phyloP scores from a whole-genome alignment of 306 rosid species.

The Carpinus fangiana region DNA sequence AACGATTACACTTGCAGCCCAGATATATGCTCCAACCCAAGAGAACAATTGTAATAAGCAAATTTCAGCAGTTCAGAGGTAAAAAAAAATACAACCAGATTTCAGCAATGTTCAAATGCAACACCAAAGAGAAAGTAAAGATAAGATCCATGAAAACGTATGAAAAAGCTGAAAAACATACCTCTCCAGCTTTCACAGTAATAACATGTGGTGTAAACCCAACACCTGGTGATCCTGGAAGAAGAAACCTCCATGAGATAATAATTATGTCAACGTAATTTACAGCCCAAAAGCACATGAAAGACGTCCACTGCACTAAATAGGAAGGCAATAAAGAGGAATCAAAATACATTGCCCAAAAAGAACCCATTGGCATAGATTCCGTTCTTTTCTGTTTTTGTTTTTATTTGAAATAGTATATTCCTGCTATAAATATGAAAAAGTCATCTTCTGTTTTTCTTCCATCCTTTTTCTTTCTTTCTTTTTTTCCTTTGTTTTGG shows the following conservation, averaged over 20 bases:
- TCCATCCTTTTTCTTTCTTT: not conserved
- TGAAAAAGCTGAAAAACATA: slow-evolving; percentile 1
- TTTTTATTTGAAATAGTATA: not conserved
- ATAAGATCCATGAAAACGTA: not conserved
- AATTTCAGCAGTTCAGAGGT: not conserved
- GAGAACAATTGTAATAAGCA: not conserved
- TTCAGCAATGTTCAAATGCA: slow-evolving; percentile 6
- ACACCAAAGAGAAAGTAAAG: not conserved
- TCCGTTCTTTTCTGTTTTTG: slow-evolving; percentile 1
- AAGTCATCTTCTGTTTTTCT: not conserved
- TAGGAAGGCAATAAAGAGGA: not conserved
- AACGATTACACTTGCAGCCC: not conserved
- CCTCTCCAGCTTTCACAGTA: slow-evolving; percentile 81
- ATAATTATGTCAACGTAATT: not conserved
- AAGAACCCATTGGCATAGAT: not conserved
- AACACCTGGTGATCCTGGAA: slow-evolving; percentile 50
- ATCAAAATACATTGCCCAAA: not conserved
- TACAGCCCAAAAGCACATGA: not conserved
- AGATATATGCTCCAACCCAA: not conserved
- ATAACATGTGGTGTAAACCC: slow-evolving; percentile 61
- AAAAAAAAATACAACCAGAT: not conserved
- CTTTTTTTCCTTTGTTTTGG: not conserved
- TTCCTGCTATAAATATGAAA: not conserved
- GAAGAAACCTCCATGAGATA: slow-evolving; percentile 16
- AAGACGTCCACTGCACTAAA: not conserved